Conservation (phyloP, 2,329 filamentous ascomycete species). For the Epicoccum nigrum region DNA sequence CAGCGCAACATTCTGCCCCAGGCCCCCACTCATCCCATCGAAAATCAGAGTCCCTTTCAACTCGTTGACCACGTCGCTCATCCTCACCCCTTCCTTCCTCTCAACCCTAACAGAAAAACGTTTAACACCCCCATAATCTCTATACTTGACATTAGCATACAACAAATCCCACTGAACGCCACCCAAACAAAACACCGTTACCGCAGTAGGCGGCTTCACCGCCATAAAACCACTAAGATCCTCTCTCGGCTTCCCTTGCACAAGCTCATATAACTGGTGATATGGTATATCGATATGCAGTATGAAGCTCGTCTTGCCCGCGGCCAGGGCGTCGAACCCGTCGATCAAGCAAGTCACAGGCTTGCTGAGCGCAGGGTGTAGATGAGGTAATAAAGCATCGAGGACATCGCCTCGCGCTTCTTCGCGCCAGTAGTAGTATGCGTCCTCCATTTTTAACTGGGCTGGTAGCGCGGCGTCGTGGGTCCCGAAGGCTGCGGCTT, state of each 20-base stretch:
- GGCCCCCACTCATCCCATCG: neutral
- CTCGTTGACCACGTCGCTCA: conserved; percentile 21
- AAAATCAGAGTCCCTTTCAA: conserved; percentile 3
- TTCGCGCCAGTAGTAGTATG: conserved; percentile 22
- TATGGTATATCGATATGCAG: conserved; percentile 5
- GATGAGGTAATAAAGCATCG: conserved; percentile 1
- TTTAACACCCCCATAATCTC: neutral
- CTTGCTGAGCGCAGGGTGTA: conserved; percentile 12
- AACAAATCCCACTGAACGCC: conserved; percentile 2
- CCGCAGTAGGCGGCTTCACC: neutral
- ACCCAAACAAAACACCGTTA: conserved; percentile 1
- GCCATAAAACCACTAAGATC: neutral
- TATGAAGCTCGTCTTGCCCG: neutral
- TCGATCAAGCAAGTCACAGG: neutral
- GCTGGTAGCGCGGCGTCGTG: neutral
- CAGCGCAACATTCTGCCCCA: conserved; percentile 13
- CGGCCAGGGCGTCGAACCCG: conserved; percentile 1
- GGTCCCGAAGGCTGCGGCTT: neutral
- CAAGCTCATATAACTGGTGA: neutral
- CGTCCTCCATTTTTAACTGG: conserved; percentile 8
- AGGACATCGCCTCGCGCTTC: conserved; percentile 11
- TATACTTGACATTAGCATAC: conserved; percentile 3
- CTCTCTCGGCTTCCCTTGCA: neutral
- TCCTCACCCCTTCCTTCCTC: conserved; percentile 15
- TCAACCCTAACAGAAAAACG: conserved; percentile 15